A percentile compares a stretch with the other conserved stretches of the same genome.
phyloP scores from a whole-genome alignment of 2,329 filamentous ascomycete genomes.

The Tolypocladium cylindrosporum region DNA sequence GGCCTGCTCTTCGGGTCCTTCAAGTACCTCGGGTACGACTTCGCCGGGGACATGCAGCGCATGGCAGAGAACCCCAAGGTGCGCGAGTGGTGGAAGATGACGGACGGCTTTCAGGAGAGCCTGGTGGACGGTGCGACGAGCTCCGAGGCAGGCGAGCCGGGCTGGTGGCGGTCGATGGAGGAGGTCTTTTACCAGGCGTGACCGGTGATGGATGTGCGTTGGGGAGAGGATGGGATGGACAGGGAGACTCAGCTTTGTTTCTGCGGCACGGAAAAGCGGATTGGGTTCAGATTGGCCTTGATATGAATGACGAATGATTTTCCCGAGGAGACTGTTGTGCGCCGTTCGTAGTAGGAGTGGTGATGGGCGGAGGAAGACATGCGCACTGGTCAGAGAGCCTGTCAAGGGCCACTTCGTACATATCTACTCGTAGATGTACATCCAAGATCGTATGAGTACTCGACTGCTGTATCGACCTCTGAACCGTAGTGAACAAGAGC shows the following conservation, averaged over 20 bases:
- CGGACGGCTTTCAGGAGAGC: conserved; percentile 63
- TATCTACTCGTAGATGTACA: too few relatives aligned
- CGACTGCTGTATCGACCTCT: too few relatives aligned
- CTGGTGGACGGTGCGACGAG: conserved; percentile 49
- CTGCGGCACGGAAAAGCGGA: background rate
- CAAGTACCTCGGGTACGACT: conserved; percentile 69
- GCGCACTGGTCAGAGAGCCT: too few relatives aligned
- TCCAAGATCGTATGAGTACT: too few relatives aligned
- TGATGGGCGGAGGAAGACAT: too few relatives aligned
- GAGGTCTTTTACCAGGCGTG: conserved; percentile 57
- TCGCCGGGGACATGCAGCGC: conserved; percentile 62
- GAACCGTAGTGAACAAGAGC: too few relatives aligned
- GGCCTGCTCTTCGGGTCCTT: conserved; percentile 64
- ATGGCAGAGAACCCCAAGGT: conserved; percentile 67
- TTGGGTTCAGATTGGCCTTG: background rate
- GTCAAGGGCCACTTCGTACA: too few relatives aligned
- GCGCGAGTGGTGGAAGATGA: conserved; percentile 73
- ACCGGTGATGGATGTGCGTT: conserved; percentile 5
- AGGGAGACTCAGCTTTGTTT: background rate
- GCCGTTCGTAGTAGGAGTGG: too few relatives aligned
- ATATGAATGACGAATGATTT: background rate
- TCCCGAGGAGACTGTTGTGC: background rate
- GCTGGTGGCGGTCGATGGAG: conserved; percentile 60
- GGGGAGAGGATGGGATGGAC: background rate
- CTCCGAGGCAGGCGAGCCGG: conserved; percentile 47